Percentiles rank a stretch among this genome's conserved stretches.
These are phyloP conservation scores for Aspergillus ochraceoroseus DNA, from an alignment of 2,329 filamentous ascomycete genomes.

Conservation along the genomic window DNA sequence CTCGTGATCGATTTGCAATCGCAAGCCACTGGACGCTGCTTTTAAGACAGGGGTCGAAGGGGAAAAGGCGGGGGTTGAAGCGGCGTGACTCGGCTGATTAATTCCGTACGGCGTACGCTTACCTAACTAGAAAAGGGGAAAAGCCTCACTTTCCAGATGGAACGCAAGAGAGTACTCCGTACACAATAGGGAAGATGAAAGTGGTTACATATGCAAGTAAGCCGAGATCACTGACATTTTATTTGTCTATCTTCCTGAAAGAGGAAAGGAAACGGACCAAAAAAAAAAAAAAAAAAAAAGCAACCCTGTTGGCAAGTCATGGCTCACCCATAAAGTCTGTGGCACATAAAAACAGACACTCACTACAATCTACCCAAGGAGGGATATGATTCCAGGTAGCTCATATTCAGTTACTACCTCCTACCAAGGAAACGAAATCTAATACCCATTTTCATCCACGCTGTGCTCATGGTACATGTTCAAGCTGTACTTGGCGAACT, in stretches of 20 bases:
- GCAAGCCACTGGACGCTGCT: conserved; percentile 13
- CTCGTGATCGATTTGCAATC: not conserved
- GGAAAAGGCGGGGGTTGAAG: conserved; percentile 17
- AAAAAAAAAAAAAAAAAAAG: not conserved
- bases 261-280: not conserved
- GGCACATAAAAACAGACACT: conserved; percentile 3
- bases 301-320: conserved; percentile 10
- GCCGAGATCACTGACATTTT: not conserved
- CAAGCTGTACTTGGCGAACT: conserved; percentile 34
- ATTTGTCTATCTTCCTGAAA: conserved; percentile 6
- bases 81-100: conserved; percentile 13
- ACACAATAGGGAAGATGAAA: not conserved
- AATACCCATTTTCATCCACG: conserved; percentile 26
- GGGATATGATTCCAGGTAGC: not conserved
- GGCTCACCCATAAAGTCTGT: conserved; percentile 6
- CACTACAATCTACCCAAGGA: conserved; percentile 1
- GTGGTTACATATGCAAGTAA: not conserved
- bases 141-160: no score
- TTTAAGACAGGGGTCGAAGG: conserved; percentile 9
- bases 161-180: no score
- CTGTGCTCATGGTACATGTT: conserved; percentile 26
- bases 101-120: no score
- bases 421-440: conserved; percentile 2
- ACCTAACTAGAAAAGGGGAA: not conserved
- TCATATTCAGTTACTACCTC: not conserved